Conservation (phyloP, 169 alveolate species). For the Neospora caninum region DNA sequence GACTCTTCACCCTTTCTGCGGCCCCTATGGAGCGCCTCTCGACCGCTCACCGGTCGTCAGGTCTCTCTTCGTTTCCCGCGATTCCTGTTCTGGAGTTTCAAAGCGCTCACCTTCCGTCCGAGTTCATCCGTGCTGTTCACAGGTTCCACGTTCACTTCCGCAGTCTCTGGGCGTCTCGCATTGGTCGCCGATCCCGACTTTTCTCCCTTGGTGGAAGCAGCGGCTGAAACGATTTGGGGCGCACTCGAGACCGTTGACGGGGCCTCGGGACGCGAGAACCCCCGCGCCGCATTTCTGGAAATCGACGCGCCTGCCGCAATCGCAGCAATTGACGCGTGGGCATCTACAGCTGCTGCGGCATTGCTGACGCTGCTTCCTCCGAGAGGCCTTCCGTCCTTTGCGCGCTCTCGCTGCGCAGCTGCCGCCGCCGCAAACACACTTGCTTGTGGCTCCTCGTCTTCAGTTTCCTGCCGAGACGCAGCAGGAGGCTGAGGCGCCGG, state of each 20-base stretch:
- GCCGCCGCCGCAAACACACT: not conserved
- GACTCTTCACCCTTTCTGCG: too few species aligned
- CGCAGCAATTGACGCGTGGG: not conserved
- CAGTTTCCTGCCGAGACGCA: not conserved
- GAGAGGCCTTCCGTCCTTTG: not conserved
- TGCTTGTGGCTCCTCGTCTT: not conserved
- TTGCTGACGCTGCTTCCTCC: not conserved
- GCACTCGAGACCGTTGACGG: too few species aligned
- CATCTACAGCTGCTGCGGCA: not conserved
- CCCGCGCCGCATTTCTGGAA: not conserved
- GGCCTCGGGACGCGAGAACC: not conserved
- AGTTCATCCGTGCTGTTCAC: constrained; percentile 25
- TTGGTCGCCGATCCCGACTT: too few species aligned
- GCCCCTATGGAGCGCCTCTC: too few species aligned
- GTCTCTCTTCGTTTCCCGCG: too few species aligned
- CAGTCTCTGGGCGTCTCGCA: not conserved
- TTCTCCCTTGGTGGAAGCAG: too few species aligned
- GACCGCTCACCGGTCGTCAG: too few species aligned
- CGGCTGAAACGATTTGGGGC: too few species aligned
- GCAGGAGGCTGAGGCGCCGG: constrained; percentile 7
- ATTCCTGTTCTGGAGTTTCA: too few species aligned
- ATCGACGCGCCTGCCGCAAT: not conserved
- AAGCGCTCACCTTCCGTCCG: constrained; percentile 12
- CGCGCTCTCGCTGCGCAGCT: not conserved
- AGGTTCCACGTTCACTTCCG: not conserved